Percentiles rank a stretch among this genome's conserved stretches.
These are phyloP conservation scores for Drechslerella dactyloides DNA, from an alignment of 2,329 filamentous ascomycete genomes.

Conservation along the genomic window DNA sequence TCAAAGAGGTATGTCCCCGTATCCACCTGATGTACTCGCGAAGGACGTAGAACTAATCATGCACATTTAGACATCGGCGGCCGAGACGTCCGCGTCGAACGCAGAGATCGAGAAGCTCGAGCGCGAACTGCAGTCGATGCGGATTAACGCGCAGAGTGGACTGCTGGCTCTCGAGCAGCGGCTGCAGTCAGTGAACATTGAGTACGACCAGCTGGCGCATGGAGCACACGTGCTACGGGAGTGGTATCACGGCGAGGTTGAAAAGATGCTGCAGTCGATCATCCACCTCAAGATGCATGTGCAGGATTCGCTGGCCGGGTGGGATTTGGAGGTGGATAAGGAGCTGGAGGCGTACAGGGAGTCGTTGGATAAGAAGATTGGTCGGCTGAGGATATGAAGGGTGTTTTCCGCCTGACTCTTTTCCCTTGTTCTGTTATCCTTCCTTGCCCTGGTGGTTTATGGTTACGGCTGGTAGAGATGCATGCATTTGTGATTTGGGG, in stretches of 20 bases:
- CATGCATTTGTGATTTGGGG: too few relatives aligned
- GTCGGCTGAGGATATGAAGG: conserved; percentile 42
- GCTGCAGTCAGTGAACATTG: conserved; percentile 95
- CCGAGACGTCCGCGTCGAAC: conserved; percentile 86
- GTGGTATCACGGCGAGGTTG: conserved; percentile 95
- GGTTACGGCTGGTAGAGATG: too few relatives aligned
- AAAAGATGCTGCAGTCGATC: conserved; percentile 93
- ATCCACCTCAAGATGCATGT: conserved; percentile 99
- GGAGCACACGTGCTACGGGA: conserved; percentile 84
- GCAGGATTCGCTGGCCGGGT: conserved; percentile 89
- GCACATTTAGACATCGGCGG: conserved; percentile 69
- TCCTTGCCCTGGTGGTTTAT: neutral
- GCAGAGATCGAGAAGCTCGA: conserved; percentile 98
- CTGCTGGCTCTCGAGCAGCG: conserved; percentile 91
- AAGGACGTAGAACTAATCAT: conserved; percentile 9
- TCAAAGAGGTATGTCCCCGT: conserved; percentile 70
- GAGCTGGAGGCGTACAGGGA: conserved; percentile 80
- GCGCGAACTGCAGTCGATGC: conserved; percentile 94
- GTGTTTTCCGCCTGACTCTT: neutral
- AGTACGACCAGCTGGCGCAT: conserved; percentile 94
- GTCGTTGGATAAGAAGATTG: conserved; percentile 55
- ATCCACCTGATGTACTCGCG: conserved; percentile 51
- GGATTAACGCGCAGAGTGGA: conserved; percentile 78
- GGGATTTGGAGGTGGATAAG: conserved; percentile 89
- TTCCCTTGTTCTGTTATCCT: conserved; percentile 14